phyloP scores from a whole-genome alignment of 1,284 basidiomycete genomes.

The Tilletia horrida region DNA sequence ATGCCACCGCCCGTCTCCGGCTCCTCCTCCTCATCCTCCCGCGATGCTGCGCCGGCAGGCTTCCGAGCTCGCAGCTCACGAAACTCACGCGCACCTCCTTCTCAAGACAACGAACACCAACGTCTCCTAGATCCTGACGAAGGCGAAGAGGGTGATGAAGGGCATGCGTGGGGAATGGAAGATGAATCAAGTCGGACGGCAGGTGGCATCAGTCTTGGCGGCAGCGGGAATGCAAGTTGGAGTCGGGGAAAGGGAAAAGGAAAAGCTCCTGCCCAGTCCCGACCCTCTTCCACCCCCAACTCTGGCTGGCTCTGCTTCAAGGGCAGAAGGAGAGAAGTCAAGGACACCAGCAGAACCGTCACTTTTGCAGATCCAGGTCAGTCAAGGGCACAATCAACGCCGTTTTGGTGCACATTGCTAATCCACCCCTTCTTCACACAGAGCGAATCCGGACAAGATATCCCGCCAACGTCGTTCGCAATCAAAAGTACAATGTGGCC shows the following conservation, averaged over 20 bases:
- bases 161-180: neutral
- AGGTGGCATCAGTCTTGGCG: neutral
- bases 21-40: slow-evolving; percentile 9
- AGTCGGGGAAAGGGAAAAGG: neutral
- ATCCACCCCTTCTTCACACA: neutral
- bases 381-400: neutral
- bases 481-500: slow-evolving; percentile 94
- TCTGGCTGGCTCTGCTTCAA: neutral
- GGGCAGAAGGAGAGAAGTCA: neutral
- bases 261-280: neutral
- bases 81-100: neutral
- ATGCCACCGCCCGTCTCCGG: neutral
- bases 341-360: slow-evolving; percentile 12
- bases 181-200: neutral
- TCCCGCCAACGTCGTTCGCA: slow-evolving; percentile 80
- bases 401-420: neutral
- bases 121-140: neutral
- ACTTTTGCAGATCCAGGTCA: slow-evolving; percentile 16
- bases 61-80: slow-evolving; percentile 10
- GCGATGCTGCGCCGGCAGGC: neutral
- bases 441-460: slow-evolving; percentile 45
- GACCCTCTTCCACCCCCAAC: neutral
- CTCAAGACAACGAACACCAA: slow-evolving; percentile 4
- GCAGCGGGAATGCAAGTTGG: neutral
- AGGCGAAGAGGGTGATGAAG: slow-evolving; percentile 1